Percentiles rank a stretch among this genome's conserved stretches.
Evolutionary conservation across 1,284 basidiomycete genomes (phyloP).

Genomic region (Peniophora sp.): DNA sequence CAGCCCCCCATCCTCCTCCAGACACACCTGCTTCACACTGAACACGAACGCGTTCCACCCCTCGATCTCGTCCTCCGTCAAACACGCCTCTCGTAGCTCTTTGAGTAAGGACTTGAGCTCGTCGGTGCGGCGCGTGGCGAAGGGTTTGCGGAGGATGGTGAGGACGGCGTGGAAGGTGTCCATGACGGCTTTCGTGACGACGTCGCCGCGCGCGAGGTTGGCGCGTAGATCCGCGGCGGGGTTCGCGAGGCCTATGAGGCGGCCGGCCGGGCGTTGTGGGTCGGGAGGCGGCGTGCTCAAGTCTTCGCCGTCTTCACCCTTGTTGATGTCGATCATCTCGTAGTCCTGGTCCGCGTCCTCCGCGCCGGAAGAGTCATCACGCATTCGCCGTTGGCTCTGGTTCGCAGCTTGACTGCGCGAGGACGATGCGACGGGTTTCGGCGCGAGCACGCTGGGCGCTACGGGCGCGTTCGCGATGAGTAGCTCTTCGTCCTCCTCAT

Average conservation of each 20-base stretch:
- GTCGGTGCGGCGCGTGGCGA: slow-evolving; percentile 52
- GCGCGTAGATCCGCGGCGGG: slow-evolving; percentile 72
- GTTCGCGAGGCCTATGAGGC: slow-evolving; percentile 65
- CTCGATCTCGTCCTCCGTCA: slow-evolving; percentile 72
- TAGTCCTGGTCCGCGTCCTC: slow-evolving; percentile 26
- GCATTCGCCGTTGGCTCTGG: background rate
- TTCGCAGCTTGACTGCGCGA: background rate
- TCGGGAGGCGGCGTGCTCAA: slow-evolving; percentile 13
- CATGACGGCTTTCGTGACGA: slow-evolving; percentile 76
- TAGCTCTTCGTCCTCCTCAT: slow-evolving; percentile 51
- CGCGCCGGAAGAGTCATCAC: background rate
- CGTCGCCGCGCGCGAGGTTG: slow-evolving; percentile 63
- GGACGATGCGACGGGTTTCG: background rate
- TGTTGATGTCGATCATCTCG: slow-evolving; percentile 17
- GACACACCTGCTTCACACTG: slow-evolving; percentile 8
- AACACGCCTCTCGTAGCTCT: slow-evolving; percentile 46
- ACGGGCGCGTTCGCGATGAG: slow-evolving; percentile 31
- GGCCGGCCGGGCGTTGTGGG: slow-evolving; percentile 27
- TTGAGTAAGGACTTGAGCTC: slow-evolving; percentile 72
- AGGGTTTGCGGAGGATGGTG: slow-evolving; percentile 64
- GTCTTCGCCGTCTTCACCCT: slow-evolving; percentile 22
- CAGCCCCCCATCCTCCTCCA: slow-evolving; percentile 15
- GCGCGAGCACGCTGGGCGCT: slow-evolving; percentile 7
- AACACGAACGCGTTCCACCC: slow-evolving; percentile 63
- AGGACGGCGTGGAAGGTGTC: slow-evolving; percentile 66